Percentiles rank a stretch among this genome's conserved stretches.
phyloP scores from a whole-genome alignment of 2,329 filamentous ascomycete species.

The Penicillium griseofulvum region DNA sequence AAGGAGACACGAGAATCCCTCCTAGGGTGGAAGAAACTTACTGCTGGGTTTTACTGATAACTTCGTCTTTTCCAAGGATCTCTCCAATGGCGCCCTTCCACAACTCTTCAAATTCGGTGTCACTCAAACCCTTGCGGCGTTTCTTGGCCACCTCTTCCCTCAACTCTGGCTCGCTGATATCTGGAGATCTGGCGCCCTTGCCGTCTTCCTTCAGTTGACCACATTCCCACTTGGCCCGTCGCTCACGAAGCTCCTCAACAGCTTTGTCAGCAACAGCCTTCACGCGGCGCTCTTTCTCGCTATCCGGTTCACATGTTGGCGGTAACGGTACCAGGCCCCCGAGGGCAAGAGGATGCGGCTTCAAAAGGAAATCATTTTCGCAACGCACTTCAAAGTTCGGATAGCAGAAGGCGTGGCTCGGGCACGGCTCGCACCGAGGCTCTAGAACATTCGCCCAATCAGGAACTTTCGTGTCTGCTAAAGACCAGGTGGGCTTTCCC shows the following conservation, averaged over 20 bases:
- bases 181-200: slow-evolving; percentile 59
- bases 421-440: slow-evolving; percentile 86
- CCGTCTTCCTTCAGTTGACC: slow-evolving; percentile 68
- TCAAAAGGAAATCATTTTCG: slow-evolving; percentile 81
- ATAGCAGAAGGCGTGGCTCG: slow-evolving; percentile 85
- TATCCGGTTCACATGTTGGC: slow-evolving; percentile 91
- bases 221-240: slow-evolving; percentile 87
- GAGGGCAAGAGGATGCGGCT: slow-evolving; percentile 77
- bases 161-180: slow-evolving; percentile 67
- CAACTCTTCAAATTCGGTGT: slow-evolving; percentile 88
- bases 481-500: slow-evolving; percentile 61
- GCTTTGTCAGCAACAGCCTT: slow-evolving; percentile 84
- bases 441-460: slow-evolving; percentile 68
- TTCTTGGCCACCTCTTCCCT: slow-evolving; percentile 74
- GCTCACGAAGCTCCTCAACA: slow-evolving; percentile 79
- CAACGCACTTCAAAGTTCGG: slow-evolving; percentile 73
- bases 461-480: slow-evolving; percentile 66
- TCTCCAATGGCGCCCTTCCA: slow-evolving; percentile 53
- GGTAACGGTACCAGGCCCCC: slow-evolving; percentile 78
- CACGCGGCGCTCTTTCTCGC: slow-evolving; percentile 82
- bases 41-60: slow-evolving; percentile 56
- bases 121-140: slow-evolving; percentile 77
- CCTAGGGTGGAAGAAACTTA: slow-evolving; percentile 46
- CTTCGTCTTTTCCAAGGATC: slow-evolving; percentile 57
- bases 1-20: slow-evolving; percentile 15